Evolutionary conservation across 2,329 filamentous ascomycete genomes (phyloP).

Genomic region (Tolypocladium paradoxum): DNA sequence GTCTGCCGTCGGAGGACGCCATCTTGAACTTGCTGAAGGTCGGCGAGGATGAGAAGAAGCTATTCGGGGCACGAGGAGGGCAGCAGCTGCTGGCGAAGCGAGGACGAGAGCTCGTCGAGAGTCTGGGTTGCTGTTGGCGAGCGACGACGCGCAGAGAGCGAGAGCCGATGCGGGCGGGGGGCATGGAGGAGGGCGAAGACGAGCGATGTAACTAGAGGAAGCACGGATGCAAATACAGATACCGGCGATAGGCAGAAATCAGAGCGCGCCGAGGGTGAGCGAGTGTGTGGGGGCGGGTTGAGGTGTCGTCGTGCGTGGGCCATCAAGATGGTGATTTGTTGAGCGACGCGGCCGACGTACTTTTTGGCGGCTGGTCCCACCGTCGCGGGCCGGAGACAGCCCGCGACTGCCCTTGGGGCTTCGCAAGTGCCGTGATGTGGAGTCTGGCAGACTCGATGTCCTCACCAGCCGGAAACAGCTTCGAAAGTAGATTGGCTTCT

Average conservation of each 20-base stretch:
- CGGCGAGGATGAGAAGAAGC: neutral
- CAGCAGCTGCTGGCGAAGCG: constrained; percentile 3
- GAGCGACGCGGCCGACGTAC: neutral
- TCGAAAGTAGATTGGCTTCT: no score
- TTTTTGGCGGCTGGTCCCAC: neutral
- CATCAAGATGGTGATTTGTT: neutral
- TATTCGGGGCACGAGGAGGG: neutral
- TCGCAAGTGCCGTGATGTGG: no score
- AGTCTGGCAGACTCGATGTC: no score
- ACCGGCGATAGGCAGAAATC: neutral
- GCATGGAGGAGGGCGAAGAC: constrained; percentile 1
- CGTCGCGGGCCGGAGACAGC: neutral
- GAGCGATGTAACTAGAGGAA: neutral
- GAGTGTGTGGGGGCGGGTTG: neutral
- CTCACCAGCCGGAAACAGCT: no score
- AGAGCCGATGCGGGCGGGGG: neutral
- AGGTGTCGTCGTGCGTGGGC: neutral
- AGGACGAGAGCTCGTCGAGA: neutral
- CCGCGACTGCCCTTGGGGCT: no score
- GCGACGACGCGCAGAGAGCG: neutral
- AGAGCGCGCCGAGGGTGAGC: neutral
- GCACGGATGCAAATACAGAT: neutral
- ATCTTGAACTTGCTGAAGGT: neutral
- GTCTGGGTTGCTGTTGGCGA: neutral
- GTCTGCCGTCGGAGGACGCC: neutral